Conservation (phyloP, 768 basidiomycete genomes). For the Mycena rebaudengoi region DNA sequence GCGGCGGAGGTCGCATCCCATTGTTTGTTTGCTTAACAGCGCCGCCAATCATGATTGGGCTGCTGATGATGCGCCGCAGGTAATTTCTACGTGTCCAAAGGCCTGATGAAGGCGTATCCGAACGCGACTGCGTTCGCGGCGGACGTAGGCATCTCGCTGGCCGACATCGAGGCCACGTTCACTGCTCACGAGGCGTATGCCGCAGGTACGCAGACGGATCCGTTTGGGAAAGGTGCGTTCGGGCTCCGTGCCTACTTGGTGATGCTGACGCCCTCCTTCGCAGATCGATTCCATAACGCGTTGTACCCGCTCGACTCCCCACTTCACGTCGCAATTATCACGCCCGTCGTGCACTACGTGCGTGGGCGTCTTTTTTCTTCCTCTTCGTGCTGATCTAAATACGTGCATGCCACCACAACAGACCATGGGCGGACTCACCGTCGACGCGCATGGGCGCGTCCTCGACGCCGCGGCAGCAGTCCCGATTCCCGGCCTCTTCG, state of each 20-base stretch:
- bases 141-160: conserved; percentile 22
- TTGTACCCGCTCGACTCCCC: conserved; percentile 20
- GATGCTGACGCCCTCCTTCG: not conserved
- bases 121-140: conserved; percentile 28
- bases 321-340: conserved; percentile 33
- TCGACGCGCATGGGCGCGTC: conserved; percentile 31
- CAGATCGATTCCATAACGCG: conserved; percentile 17
- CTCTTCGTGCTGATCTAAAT: not conserved
- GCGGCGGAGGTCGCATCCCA: conserved; percentile 30
- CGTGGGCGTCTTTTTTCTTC: conserved; percentile 5
- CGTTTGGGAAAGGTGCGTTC: conserved; percentile 25
- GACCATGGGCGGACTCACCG: conserved; percentile 38
- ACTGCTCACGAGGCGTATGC: conserved; percentile 17
- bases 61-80: conserved; percentile 5
- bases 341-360: conserved; percentile 39
- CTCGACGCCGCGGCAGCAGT: conserved; percentile 13
- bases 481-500: conserved; percentile 32
- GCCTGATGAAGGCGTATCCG: conserved; percentile 33
- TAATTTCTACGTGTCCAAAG: conserved; percentile 37
- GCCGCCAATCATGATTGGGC: no score
- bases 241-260: not conserved
- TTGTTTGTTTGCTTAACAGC: conserved; percentile 19
- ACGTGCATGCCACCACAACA: not conserved
- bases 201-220: conserved; percentile 27
- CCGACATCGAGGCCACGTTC: conserved; percentile 24